These are phyloP conservation scores for Austroboletus festivus DNA, from an alignment of 768 basidiomycete genomes.

Conservation along the genomic window DNA sequence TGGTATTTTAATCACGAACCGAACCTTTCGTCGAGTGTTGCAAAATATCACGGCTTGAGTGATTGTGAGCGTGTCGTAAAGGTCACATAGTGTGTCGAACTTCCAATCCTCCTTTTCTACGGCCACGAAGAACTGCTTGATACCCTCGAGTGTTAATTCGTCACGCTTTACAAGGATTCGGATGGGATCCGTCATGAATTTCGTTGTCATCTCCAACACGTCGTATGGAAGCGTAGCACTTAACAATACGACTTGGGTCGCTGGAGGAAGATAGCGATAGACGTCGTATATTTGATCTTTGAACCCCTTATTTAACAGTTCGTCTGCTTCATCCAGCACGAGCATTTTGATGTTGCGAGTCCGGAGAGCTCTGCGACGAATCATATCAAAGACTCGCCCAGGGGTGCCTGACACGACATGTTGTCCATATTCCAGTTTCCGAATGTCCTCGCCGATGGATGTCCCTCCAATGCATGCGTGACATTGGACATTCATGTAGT, in stretches of 20 bases:
- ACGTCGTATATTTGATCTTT: conserved; percentile 99
- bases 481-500: conserved; percentile 99
- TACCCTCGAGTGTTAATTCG: conserved; percentile 94
- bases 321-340: conserved; percentile 92
- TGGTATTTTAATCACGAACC: conserved; percentile 12
- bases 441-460: conserved; percentile 95
- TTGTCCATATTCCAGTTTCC: conserved; percentile 95
- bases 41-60: conserved; percentile 99
- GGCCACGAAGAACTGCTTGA: conserved; percentile 96
- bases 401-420: conserved; percentile 98
- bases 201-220: conserved; percentile 97
- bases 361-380: conserved; percentile 86
- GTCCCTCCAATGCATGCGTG: conserved; percentile 98
- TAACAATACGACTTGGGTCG: conserved; percentile 94
- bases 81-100: conserved; percentile 94
- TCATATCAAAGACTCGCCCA: conserved; percentile 99
- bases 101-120: conserved; percentile 99
- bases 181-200: conserved; percentile 99
- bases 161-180: conserved; percentile 99
- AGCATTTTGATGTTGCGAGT: conserved; percentile 99
- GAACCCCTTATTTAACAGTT: conserved; percentile 96
- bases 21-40: conserved; percentile 93
- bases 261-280: conserved; percentile 94
- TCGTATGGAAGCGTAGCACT: conserved; percentile 96
- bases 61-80: conserved; percentile 98